Evolutionary conservation across 179 eudicot species (phyloP).

Genomic region (Nepenthes alata): DNA sequence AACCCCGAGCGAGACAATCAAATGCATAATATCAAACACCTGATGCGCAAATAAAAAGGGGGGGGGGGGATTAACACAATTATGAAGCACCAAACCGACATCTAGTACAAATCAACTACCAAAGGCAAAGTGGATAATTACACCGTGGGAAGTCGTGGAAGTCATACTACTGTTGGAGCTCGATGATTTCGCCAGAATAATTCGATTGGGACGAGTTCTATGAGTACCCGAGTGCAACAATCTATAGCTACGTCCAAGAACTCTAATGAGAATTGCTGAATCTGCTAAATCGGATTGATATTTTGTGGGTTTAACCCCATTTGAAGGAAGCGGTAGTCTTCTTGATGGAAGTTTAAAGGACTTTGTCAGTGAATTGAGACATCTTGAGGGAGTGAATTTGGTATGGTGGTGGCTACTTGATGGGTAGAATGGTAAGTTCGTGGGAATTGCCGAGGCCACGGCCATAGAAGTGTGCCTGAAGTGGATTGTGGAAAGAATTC

Average conservation of each 20-base stretch:
- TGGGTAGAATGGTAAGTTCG: slow-evolving; percentile 13
- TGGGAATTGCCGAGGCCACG: slow-evolving; percentile 17
- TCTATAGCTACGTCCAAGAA: slow-evolving; percentile 19
- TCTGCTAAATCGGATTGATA: slow-evolving; percentile 11
- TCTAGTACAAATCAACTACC: neutral
- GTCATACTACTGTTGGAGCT: slow-evolving; percentile 28
- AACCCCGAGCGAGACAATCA: slow-evolving; percentile 75
- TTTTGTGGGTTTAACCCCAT: slow-evolving; percentile 15
- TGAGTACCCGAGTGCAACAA: slow-evolving; percentile 32
- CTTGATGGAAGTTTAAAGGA: neutral
- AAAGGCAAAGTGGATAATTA: slow-evolving; percentile 15
- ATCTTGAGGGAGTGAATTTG: neutral
- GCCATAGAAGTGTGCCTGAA: neutral
- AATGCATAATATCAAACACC: slow-evolving; percentile 59
- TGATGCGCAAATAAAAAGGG: slow-evolving; percentile 10
- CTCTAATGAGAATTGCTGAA: slow-evolving; percentile 17
- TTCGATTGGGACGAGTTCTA: slow-evolving; percentile 11
- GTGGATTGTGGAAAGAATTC: neutral
- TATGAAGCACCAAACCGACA: neutral
- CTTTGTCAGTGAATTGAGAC: neutral
- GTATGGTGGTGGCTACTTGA: slow-evolving; percentile 8
- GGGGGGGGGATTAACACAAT: neutral
- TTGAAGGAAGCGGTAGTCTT: slow-evolving; percentile 2
- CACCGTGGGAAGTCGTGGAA: slow-evolving; percentile 31
- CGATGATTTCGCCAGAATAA: slow-evolving; percentile 24